These are phyloP conservation scores for Flaveria sonorensis DNA, from an alignment of 129 eudicot genomes.

Conservation along the genomic window DNA sequence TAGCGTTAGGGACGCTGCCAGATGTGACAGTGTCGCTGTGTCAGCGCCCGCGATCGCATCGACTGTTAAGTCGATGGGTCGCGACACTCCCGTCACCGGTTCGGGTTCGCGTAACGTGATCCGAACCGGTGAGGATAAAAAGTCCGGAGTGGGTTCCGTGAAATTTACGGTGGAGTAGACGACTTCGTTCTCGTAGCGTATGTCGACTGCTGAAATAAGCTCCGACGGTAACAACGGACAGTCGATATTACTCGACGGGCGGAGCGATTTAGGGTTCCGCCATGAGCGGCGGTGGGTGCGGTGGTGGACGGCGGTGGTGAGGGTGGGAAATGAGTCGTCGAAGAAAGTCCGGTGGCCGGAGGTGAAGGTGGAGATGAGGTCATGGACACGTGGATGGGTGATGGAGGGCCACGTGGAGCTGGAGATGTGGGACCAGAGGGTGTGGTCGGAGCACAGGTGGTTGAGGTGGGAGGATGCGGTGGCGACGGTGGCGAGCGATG, in stretches of 20 bases:
- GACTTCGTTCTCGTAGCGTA: slow-evolving; percentile 27
- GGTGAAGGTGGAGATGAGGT: slow-evolving; percentile 50
- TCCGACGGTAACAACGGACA: background rate
- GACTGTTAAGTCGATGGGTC: background rate
- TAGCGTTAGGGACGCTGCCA: background rate
- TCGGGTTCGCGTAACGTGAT: slow-evolving; percentile 17
- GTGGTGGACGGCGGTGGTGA: slow-evolving; percentile 10
- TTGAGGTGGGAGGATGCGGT: background rate
- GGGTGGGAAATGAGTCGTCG: slow-evolving; percentile 44
- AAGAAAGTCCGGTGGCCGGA: slow-evolving; percentile 56
- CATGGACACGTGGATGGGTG: slow-evolving; percentile 31
- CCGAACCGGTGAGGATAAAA: slow-evolving; percentile 15
- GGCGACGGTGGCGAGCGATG: slow-evolving; percentile 28
- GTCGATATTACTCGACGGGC: no score
- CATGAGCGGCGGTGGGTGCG: no score
- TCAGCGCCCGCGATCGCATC: background rate
- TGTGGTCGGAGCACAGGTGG: slow-evolving; percentile 37
- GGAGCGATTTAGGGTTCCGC: background rate
- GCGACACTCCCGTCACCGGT: background rate
- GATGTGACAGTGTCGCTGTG: background rate
- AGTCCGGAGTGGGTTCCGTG: slow-evolving; percentile 19
- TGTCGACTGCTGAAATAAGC: slow-evolving; percentile 46
- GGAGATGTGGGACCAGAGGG: slow-evolving; percentile 46
- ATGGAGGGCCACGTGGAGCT: slow-evolving; percentile 61
- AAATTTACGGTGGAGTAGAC: slow-evolving; percentile 28